Evolutionary conservation across 1,284 basidiomycete genomes (phyloP).

Genomic region (Ceratobasidium sp.): DNA sequence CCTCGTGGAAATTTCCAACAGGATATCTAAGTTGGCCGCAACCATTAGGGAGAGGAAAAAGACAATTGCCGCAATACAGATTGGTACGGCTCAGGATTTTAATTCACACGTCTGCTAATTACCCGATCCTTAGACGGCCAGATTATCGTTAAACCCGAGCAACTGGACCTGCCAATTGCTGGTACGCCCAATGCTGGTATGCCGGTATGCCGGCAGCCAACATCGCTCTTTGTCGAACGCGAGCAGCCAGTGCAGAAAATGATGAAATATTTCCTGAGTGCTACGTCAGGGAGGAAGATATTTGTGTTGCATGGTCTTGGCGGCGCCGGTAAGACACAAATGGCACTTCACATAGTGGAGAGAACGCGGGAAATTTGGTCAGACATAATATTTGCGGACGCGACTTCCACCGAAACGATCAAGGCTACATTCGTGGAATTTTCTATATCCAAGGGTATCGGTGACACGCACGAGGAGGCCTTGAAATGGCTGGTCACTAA

Average conservation of each 20-base stretch:
- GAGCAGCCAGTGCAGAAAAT: neutral
- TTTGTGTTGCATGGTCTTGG: constrained; percentile 21
- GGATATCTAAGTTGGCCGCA: neutral
- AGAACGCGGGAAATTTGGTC: too few species aligned
- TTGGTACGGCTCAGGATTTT: neutral
- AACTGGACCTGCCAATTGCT: too few species aligned
- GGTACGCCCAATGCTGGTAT: too few species aligned
- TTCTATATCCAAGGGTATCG: neutral
- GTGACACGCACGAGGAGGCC: neutral
- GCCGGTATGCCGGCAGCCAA: too few species aligned
- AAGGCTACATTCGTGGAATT: neutral
- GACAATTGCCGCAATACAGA: neutral
- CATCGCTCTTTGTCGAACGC: neutral
- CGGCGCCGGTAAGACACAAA: constrained; percentile 30
- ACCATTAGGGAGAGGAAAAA: neutral
- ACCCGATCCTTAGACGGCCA: too few species aligned
- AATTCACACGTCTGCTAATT: too few species aligned
- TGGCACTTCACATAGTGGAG: neutral
- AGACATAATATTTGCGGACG: constrained; percentile 28
- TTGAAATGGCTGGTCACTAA: constrained; percentile 1
- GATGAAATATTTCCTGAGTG: neutral
- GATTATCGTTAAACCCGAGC: too few species aligned
- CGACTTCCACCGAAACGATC: constrained; percentile 16
- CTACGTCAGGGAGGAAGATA: neutral
- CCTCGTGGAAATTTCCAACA: neutral